phyloP scores from a whole-genome alignment of 2,329 filamentous ascomycete species.

The Colletotrichum orbiculare region DNA sequence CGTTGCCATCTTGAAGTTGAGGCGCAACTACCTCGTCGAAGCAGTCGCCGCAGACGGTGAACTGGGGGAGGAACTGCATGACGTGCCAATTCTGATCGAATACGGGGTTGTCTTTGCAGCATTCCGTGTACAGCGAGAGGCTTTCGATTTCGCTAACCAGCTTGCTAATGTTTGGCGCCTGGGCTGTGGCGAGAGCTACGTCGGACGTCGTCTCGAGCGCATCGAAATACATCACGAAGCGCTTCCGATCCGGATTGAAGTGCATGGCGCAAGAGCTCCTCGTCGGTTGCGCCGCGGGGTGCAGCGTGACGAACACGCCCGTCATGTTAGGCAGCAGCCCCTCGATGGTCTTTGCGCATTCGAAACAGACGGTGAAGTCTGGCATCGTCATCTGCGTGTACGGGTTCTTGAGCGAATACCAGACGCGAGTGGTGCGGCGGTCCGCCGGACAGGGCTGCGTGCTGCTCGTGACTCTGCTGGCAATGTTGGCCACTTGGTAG shows the following conservation, averaged over 20 bases:
- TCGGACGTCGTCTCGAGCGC: constrained; percentile 68
- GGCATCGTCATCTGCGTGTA: constrained; percentile 71
- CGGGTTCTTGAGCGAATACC: constrained; percentile 81
- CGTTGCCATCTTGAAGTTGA: constrained; percentile 60
- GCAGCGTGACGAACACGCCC: constrained; percentile 70
- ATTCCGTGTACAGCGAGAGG: constrained; percentile 70
- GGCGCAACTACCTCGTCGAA: constrained; percentile 85
- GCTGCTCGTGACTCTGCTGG: constrained; percentile 52
- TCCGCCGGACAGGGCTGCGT: constrained; percentile 68
- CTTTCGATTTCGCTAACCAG: constrained; percentile 74
- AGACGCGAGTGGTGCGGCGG: constrained; percentile 67
- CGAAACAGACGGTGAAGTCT: constrained; percentile 80
- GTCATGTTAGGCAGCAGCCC: constrained; percentile 78
- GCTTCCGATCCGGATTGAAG: constrained; percentile 60
- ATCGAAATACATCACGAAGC: constrained; percentile 71
- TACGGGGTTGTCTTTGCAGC: constrained; percentile 71
- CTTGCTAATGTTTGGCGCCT: constrained; percentile 65
- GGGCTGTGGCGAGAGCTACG: constrained; percentile 55
- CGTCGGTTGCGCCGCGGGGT: constrained; percentile 57
- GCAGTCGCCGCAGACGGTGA: constrained; percentile 89
- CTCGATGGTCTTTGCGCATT: constrained; percentile 79
- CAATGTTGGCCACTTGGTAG: constrained; percentile 73
- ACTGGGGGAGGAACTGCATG: constrained; percentile 78
- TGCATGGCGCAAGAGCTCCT: constrained; percentile 76
- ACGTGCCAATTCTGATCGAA: constrained; percentile 79